Percentiles rank a stretch among this genome's conserved stretches.
phyloP scores from a whole-genome alignment of 257 asterid genomes.

The Gardenia jasminoides region DNA sequence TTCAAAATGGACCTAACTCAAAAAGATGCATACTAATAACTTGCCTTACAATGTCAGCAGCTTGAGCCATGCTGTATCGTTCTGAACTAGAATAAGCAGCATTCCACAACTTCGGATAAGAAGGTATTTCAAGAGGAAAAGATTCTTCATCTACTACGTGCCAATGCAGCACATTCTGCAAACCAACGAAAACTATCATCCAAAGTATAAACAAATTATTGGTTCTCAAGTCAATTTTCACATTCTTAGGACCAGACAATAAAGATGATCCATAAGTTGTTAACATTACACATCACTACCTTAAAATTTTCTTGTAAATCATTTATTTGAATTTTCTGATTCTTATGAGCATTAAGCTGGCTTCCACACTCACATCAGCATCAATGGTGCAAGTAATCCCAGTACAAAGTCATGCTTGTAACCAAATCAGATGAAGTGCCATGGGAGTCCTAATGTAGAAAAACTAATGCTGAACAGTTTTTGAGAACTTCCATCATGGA shows the following conservation, averaged over 20 bases:
- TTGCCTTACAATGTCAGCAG: constrained; percentile 77
- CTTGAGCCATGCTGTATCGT: constrained; percentile 76
- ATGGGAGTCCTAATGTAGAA: not conserved
- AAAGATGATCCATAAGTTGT: not conserved
- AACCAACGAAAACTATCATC: not conserved
- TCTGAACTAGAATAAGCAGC: constrained; percentile 73
- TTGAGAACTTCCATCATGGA: not conserved
- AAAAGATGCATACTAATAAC: constrained; percentile 20
- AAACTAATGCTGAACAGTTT: not conserved
- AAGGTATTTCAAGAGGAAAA: constrained; percentile 89
- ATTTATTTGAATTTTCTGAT: not conserved
- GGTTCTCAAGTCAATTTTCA: not conserved
- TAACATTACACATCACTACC: not conserved
- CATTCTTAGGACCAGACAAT: not conserved
- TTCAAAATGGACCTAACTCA: not conserved
- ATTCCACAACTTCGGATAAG: constrained; percentile 82
- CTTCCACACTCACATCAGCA: not conserved
- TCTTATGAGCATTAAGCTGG: not conserved
- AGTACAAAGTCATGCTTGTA: not conserved
- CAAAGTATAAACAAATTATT: not conserved
- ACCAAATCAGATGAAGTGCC: not conserved
- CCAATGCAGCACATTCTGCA: constrained; percentile 97
- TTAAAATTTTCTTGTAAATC: not conserved
- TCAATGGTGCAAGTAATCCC: not conserved
- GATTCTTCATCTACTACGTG: constrained; percentile 94